Base-by-base conservation (phyloP, 2,329 filamentous ascomycete species). In the Botrytis hyacinthi region DNA sequence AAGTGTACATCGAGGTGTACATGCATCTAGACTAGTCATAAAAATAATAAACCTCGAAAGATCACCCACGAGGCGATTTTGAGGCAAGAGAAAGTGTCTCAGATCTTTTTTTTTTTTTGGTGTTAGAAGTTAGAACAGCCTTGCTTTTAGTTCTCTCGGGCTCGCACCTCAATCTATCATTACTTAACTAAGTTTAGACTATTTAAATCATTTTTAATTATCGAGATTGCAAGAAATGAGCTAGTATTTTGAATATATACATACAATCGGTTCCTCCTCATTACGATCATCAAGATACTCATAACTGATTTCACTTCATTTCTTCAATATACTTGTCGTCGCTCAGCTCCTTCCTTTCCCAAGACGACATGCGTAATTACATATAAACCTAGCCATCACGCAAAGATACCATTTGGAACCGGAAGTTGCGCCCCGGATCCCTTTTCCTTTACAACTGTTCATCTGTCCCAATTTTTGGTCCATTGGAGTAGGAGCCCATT, bases 361-460 rank as follows among this genome's bases (percentile, higher is more conserved):
- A 57, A 57, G 66, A 69, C 48, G 37, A 57, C 35, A 69, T 69
- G 66, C 46, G 35, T 37, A 69, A 44, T 20, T 57, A 26, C 66
- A 57, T 42, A 57, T 59, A 68, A 57, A 69, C n/a, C 8, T 69
- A 42, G 51, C n/a, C 48, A 69, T 54, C 42, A 57, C 48, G 35
- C 66, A 42, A 68, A 57, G 48, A 69, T 44, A 12, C 44, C 61
- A 57, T 67, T 54, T 72, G 68, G 68, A 70, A 62, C 57, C 57
- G 68, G 68, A 70, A 26, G 9, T 70, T n/a, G 40, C 42, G 32
- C 40, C 37, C 51, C 26, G 57, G 66, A 57, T 69, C 66, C 35
- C 48, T 69, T 70, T 71, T 65, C 70, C 54, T 71, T 68, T 72
- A 40, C 48, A 68, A 35, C 70, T 72, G 62, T 72, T 68, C 54